These are phyloP conservation scores for Chrysosporium queenslandicum DNA, from an alignment of 2,329 filamentous ascomycete species.

Conservation along the genomic window DNA sequence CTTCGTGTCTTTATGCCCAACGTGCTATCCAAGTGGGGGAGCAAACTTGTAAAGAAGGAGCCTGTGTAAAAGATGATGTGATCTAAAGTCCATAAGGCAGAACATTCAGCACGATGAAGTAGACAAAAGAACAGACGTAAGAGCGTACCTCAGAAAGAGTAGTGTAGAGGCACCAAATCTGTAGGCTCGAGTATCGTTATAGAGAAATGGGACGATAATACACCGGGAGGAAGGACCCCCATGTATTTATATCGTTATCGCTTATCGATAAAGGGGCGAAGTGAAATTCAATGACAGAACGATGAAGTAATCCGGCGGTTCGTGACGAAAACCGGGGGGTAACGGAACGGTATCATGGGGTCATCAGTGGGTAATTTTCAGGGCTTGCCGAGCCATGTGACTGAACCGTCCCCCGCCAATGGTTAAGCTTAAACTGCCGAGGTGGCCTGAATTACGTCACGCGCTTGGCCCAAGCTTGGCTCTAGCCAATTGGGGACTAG, in stretches of 20 bases:
- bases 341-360: background rate
- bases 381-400: background rate
- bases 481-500: background rate
- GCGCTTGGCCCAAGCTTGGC: background rate
- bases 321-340: background rate
- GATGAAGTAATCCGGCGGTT: background rate
- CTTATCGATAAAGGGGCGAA: background rate
- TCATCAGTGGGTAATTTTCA: background rate
- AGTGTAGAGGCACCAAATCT: background rate
- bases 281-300: background rate
- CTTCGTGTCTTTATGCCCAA: background rate
- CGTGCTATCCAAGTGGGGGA: slow-evolving; percentile 10
- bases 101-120: background rate
- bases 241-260: background rate
- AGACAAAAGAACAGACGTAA: background rate
- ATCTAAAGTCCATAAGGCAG: slow-evolving; percentile 8
- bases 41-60: slow-evolving; percentile 9
- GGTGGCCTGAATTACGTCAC: background rate
- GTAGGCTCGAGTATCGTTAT: background rate
- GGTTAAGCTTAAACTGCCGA: slow-evolving; percentile 8
- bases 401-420: background rate
- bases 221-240: background rate
- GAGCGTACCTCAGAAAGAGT: background rate
- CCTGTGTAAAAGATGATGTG: background rate
- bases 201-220: background rate